A percentile compares a stretch with the other conserved stretches of the same genome.
Conservation (phyloP, 225 moss, liverwort and hornwort species). For the Anthoceros angustus region DNA sequence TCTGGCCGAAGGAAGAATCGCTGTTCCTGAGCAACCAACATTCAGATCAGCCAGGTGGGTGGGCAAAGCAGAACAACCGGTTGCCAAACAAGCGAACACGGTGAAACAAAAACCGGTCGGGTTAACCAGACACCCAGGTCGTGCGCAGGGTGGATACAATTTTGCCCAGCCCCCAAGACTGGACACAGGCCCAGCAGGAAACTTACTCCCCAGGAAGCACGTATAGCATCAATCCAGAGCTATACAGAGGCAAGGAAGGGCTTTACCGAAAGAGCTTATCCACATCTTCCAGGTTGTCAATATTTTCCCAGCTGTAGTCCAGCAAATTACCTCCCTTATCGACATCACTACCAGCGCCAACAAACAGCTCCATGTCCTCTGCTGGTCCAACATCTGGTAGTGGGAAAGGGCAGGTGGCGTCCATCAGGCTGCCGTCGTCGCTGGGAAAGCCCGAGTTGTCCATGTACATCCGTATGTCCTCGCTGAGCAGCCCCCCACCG, state of each 20-base stretch:
- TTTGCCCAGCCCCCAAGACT: background rate
- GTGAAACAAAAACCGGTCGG: background rate
- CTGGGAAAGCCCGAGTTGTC: constrained; percentile 5
- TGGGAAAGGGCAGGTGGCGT: constrained; percentile 24
- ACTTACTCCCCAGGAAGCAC: background rate
- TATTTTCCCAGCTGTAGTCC: constrained; percentile 44
- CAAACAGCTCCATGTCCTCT: constrained; percentile 32
- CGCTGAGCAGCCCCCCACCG: background rate
- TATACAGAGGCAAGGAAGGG: background rate
- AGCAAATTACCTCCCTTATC: constrained; percentile 24
- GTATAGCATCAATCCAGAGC: background rate
- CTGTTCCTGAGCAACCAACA: constrained; percentile 16
- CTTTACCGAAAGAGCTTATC: constrained; percentile 40
- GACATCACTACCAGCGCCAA: constrained; percentile 18
- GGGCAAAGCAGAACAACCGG: background rate
- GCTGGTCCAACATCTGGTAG: constrained; percentile 25
- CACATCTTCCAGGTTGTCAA: constrained; percentile 42
- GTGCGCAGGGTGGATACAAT: background rate
- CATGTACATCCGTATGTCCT: background rate
- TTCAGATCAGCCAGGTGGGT: background rate
- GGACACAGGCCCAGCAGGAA: too few species aligned
- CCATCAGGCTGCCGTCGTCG: constrained; percentile 15
- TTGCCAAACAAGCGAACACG: background rate
- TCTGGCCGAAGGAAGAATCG: constrained; percentile 29
- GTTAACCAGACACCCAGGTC: background rate